Base-by-base conservation (phyloP, 2,329 filamentous ascomycete species). In the Hypoxylon sp. region DNA sequence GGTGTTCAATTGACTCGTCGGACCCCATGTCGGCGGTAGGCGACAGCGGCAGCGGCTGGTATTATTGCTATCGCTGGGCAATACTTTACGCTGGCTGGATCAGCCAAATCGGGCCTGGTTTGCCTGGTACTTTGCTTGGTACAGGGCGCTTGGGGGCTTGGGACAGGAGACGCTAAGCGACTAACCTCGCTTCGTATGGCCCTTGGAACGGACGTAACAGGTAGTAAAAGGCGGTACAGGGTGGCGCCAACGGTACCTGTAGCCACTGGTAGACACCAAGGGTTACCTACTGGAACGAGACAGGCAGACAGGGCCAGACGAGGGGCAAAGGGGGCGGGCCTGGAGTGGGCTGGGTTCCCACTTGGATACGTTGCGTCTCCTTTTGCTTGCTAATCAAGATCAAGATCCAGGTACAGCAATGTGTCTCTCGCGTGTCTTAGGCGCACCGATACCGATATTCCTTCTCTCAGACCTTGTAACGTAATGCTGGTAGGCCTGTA, bases 1-100 rank as follows among this genome's bases (percentile, higher is more conserved):
- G 62, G 63, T 68, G 59, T 55, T 67, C 65, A 68, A 70, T 68
- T 67, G 66, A 68, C 68, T 70, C 61, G 64, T 68, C 66, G 61
- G 66, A 67, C 59, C 64, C 68, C 66, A 70, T 70, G 60, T 64
- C 60, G 63, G 61, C 59, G 58, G 57, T 54, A 59, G 67, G 62
- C 58, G 64, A 62, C 64, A 64, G 63, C 60, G 61, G 56, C 56
- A 55, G 39, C 20, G 44, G 46, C 48, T 26, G 46, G 51, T n/a
- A 34, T 46, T 11, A 19, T 44, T 49, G 24, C 24, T 28, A 28
- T 11, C 19, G 44, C 44, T 48, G 24, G 44, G 44, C 6, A 24
- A 24, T 20, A 26, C 43, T 22, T 24, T 10, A 30, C 15, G 48
- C 51, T 60, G 58, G 65, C 53, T 61, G 52, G 65, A 58, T 56